Percentiles rank a stretch among this genome's conserved stretches.
These are phyloP conservation scores for Ogataea siamensis DNA, from an alignment of 805 yeast species.

Conservation along the genomic window DNA sequence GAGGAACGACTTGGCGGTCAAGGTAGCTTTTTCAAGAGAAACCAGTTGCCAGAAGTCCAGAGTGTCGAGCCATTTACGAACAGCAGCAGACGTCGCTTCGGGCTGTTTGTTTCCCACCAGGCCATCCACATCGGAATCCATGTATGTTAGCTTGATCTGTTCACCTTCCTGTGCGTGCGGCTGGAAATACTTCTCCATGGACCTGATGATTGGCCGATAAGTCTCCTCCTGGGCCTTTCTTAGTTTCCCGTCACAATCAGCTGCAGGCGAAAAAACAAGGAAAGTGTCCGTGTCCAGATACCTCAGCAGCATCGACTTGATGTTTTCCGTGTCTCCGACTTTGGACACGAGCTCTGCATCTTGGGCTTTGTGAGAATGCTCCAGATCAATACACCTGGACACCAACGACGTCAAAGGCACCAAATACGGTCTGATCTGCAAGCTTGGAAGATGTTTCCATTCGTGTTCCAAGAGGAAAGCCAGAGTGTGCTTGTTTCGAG, in stretches of 20 bases:
- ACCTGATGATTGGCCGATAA: conserved; percentile 71
- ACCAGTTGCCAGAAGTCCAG: conserved; percentile 77
- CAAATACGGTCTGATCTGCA: conserved; percentile 69
- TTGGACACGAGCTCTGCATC: conserved; percentile 54
- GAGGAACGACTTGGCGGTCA: conserved; percentile 81
- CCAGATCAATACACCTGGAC: conserved; percentile 82
- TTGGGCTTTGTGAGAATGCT: conserved; percentile 36
- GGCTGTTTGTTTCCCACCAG: conserved; percentile 78
- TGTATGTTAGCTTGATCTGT: conserved; percentile 44
- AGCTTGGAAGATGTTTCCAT: conserved; percentile 73
- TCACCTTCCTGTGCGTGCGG: conserved; percentile 33
- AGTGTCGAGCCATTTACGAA: conserved; percentile 57
- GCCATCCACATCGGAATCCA: conserved; percentile 83
- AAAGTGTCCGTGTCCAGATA: conserved; percentile 94
- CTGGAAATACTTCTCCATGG: conserved; percentile 61
- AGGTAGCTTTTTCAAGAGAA: conserved; percentile 86
- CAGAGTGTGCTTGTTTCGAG: conserved; percentile 53
- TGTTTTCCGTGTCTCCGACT: conserved; percentile 57
- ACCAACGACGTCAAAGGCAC: conserved; percentile 86
- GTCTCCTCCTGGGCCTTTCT: conserved; percentile 75
- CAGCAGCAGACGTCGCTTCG: conserved; percentile 57
- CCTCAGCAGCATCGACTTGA: conserved; percentile 62
- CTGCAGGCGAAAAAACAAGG: conserved; percentile 74
- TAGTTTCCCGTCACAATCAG: conserved; percentile 80
- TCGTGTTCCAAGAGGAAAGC: conserved; percentile 82